phyloP scores from a whole-genome alignment of 1,284 basidiomycete genomes.

The Rhizoctonia solani region DNA sequence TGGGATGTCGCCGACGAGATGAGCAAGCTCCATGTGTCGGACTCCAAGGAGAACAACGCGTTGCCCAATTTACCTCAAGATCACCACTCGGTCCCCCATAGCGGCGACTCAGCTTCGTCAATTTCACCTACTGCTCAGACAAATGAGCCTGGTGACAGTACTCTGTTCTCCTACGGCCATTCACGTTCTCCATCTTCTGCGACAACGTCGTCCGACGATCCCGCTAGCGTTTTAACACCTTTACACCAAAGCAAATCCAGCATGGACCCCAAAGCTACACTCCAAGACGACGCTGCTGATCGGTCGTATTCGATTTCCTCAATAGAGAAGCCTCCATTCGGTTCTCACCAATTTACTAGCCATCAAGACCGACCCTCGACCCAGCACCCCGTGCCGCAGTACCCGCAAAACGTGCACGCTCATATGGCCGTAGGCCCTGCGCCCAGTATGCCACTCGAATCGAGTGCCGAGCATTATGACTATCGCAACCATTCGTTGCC shows the following conservation, averaged over 20 bases:
- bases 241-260: slow-evolving; percentile 25
- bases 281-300: slow-evolving; percentile 10
- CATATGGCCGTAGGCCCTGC: slow-evolving; percentile 25
- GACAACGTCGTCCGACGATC: slow-evolving; percentile 26
- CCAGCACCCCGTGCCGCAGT: slow-evolving; percentile 32
- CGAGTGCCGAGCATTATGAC: slow-evolving; percentile 30
- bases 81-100: neutral
- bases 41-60: neutral
- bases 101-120: slow-evolving; percentile 28
- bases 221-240: slow-evolving; percentile 27
- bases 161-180: slow-evolving; percentile 30
- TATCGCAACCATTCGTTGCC: slow-evolving; percentile 28
- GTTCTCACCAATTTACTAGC: slow-evolving; percentile 1
- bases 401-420: slow-evolving; percentile 21
- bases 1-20: slow-evolving; percentile 30
- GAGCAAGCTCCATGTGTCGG: slow-evolving; percentile 16
- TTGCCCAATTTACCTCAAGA: too few relatives aligned
- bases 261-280: slow-evolving; percentile 18
- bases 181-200: slow-evolving; percentile 30
- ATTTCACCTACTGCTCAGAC: slow-evolving; percentile 29
- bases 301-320: slow-evolving; percentile 16
- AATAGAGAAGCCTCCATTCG: slow-evolving; percentile 28
- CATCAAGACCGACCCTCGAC: slow-evolving; percentile 28
- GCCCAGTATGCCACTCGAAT: slow-evolving; percentile 31
- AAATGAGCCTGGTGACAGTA: slow-evolving; percentile 30